A percentile compares a stretch with the other conserved stretches of the same genome.
These are phyloP conservation scores for Penicillium sp. DNA, from an alignment of 2,329 filamentous ascomycete genomes.

Conservation along the genomic window DNA sequence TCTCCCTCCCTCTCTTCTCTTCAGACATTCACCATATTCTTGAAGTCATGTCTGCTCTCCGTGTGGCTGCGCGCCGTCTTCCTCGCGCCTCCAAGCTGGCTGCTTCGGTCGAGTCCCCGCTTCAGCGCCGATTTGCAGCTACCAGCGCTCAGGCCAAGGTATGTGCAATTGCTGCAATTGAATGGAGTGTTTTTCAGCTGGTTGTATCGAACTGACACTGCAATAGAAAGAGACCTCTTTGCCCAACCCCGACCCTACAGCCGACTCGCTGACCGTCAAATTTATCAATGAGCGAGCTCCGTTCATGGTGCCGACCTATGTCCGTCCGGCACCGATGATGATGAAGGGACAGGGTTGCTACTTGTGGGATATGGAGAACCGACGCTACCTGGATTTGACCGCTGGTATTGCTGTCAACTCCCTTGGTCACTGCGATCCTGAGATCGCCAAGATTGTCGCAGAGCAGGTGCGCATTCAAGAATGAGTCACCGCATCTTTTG, in stretches of 20 bases:
- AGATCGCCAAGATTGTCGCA: slow-evolving; percentile 73
- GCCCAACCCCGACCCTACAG: slow-evolving; percentile 72
- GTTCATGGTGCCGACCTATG: slow-evolving; percentile 96
- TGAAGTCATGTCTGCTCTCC: slow-evolving; percentile 39
- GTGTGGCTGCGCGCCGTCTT: slow-evolving; percentile 40
- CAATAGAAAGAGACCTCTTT: slow-evolving; percentile 54
- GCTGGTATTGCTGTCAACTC: slow-evolving; percentile 95
- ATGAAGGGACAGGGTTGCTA: slow-evolving; percentile 84
- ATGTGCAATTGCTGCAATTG: background rate
- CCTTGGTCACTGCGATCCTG: slow-evolving; percentile 85
- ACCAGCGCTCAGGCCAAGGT: slow-evolving; percentile 36
- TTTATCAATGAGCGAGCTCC: slow-evolving; percentile 76
- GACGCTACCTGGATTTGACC: slow-evolving; percentile 91
- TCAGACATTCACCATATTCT: no score
- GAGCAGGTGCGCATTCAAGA: slow-evolving; percentile 67
- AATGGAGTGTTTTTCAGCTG: background rate
- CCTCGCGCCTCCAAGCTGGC: slow-evolving; percentile 35
- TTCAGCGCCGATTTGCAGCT: slow-evolving; percentile 40
- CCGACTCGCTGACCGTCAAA: slow-evolving; percentile 73
- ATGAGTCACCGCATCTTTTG: background rate
- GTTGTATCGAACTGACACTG: slow-evolving; percentile 2
- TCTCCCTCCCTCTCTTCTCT: background rate
- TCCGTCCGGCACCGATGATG: slow-evolving; percentile 87
- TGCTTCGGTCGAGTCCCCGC: slow-evolving; percentile 36
- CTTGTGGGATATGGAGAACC: slow-evolving; percentile 86